phyloP scores from a whole-genome alignment of 352 stramenopile genomes.

The Phytophthora podocarpi region DNA sequence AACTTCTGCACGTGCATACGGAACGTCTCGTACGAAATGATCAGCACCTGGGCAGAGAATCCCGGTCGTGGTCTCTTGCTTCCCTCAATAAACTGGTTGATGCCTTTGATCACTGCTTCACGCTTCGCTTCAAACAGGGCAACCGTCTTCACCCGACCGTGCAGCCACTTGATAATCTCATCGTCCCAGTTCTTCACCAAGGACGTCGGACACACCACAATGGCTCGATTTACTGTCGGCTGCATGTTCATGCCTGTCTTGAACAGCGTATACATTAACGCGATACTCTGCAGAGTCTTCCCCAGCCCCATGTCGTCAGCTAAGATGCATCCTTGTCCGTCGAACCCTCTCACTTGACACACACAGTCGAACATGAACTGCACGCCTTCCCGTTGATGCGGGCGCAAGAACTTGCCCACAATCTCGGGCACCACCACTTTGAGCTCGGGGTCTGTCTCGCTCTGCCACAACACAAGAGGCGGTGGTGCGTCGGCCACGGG shows the following conservation, averaged over 20 bases:
- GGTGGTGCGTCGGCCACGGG: constrained; percentile 46
- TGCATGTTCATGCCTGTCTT: constrained; percentile 69
- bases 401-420: constrained; percentile 94
- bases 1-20: constrained; percentile 93
- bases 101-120: constrained; percentile 83
- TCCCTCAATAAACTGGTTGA: constrained; percentile 82
- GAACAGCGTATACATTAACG: constrained; percentile 86
- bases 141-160: constrained; percentile 83
- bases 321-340: constrained; percentile 86
- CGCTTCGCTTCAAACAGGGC: constrained; percentile 84
- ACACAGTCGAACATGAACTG: constrained; percentile 98
- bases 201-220: constrained; percentile 87
- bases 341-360: constrained; percentile 70
- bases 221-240: constrained; percentile 70
- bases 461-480: constrained; percentile 84
- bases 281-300: constrained; percentile 89
- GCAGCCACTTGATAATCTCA: constrained; percentile 90
- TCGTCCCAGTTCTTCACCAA: constrained; percentile 92
- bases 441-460: constrained; percentile 59
- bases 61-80: constrained; percentile 63
- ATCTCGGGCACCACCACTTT: constrained; percentile 89
- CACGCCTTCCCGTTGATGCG: constrained; percentile 96
- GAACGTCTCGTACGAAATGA: constrained; percentile 94
- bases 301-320: constrained; percentile 90
- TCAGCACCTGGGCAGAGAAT: constrained; percentile 74